Percentiles rank a stretch among this genome's conserved stretches.
Evolutionary conservation across 2,329 filamentous ascomycete species (phyloP).

Genomic region (Akanthomyces dipterigenus): DNA sequence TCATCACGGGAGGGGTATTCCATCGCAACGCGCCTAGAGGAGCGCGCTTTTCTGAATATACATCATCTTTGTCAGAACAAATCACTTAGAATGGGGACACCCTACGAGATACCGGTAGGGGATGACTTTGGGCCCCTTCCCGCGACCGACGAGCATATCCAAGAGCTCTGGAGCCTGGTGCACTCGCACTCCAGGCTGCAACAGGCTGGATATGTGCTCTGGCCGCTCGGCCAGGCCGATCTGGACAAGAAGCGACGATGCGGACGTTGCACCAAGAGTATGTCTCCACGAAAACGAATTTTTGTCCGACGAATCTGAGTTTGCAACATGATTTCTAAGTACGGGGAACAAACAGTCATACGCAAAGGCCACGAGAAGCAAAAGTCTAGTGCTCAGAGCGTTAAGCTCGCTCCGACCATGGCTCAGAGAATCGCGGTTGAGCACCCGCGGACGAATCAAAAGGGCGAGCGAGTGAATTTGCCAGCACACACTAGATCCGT

Average conservation of each 20-base stretch:
- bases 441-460: neutral
- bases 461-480: neutral
- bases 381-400: slow-evolving; percentile 4
- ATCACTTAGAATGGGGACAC: neutral
- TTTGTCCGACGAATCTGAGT: neutral
- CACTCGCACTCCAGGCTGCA: slow-evolving; percentile 17
- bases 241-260: slow-evolving; percentile 27
- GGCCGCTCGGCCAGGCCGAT: slow-evolving; percentile 20
- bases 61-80: neutral
- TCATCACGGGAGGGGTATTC: too few species aligned
- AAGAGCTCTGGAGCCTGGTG: slow-evolving; percentile 16
- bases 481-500: neutral
- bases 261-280: slow-evolving; percentile 21
- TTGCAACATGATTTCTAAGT: slow-evolving; percentile 3
- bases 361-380: slow-evolving; percentile 11
- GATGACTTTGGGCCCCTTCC: slow-evolving; percentile 15
- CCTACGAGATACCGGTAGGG: neutral
- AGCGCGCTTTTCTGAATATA: neutral
- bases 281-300: neutral
- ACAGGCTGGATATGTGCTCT: slow-evolving; percentile 22
- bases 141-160: slow-evolving; percentile 16
- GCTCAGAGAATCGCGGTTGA: neutral
- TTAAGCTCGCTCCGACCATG: neutral
- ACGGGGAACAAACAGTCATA: neutral
- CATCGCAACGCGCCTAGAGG: too few species aligned